Conservation (phyloP, 805 yeast genomes). For the Clavispora vitiphila region DNA sequence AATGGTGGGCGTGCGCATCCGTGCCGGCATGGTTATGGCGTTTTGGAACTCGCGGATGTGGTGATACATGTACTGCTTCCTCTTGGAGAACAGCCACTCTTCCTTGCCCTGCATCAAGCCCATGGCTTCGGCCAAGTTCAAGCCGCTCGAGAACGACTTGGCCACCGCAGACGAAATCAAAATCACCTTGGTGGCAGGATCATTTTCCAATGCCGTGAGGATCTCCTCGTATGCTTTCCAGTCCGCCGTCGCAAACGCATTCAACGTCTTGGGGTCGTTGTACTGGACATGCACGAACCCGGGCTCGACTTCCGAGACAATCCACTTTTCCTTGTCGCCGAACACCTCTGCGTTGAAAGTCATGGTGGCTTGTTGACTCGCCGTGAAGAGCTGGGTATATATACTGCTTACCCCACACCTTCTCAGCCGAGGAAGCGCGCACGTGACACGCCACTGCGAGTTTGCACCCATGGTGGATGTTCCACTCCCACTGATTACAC, state of each 20-base stretch:
- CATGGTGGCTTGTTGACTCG: conserved; percentile 1
- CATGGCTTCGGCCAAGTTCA: conserved; percentile 44
- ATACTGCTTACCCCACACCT: not conserved
- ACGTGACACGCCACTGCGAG: not conserved
- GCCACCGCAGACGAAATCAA: conserved; percentile 53
- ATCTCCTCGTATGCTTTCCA: conserved; percentile 55
- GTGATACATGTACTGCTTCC: conserved; percentile 23
- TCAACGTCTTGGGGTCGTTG: conserved; percentile 55
- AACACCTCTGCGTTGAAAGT: conserved; percentile 3
- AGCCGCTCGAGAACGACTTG: conserved; percentile 57
- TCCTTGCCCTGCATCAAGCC: conserved; percentile 6
- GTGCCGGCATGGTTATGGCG: conserved; percentile 44
- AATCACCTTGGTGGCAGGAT: conserved; percentile 45
- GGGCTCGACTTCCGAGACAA: conserved; percentile 38
- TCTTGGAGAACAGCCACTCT: conserved; percentile 13
- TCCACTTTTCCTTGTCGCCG: conserved; percentile 16
- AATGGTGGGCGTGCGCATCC: conserved; percentile 57
- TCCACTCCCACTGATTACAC: conserved; percentile 24
- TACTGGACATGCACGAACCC: conserved; percentile 54
- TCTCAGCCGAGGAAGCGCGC: not conserved
- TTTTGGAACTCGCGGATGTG: conserved; percentile 56
- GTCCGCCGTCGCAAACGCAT: conserved; percentile 51
- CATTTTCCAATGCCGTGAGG: conserved; percentile 40
- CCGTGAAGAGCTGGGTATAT: not conserved
- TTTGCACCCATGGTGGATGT: not conserved